A percentile compares a stretch with the other conserved stretches of the same genome.
These are phyloP conservation scores for Saccharomycopsis sp. DNA, from an alignment of 805 yeast species.

Conservation along the genomic window DNA sequence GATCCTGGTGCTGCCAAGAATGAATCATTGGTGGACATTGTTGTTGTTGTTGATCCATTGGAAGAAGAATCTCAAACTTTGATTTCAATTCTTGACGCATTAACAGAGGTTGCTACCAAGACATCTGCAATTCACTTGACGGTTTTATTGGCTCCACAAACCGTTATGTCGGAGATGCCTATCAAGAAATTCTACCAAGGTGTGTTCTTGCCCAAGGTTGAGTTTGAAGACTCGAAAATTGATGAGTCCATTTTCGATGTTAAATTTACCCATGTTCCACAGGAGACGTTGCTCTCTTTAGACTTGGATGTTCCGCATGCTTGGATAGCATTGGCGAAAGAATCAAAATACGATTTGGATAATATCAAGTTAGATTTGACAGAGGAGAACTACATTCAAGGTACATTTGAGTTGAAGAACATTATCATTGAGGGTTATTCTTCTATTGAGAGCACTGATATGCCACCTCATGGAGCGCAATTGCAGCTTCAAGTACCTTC, in stretches of 20 bases:
- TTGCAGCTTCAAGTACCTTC: constrained; percentile 22
- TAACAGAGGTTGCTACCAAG: constrained; percentile 31
- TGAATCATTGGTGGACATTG: constrained; percentile 38
- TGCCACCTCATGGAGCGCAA: constrained; percentile 43
- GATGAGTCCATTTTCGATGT: constrained; percentile 22
- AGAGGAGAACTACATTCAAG: constrained; percentile 29
- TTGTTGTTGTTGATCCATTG: constrained; percentile 62
- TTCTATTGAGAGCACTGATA: constrained; percentile 40
- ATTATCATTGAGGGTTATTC: constrained; percentile 56
- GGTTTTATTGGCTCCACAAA: constrained; percentile 51
- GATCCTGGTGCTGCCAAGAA: constrained; percentile 6
- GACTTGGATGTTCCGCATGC: constrained; percentile 53
- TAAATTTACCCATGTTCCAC: constrained; percentile 41
- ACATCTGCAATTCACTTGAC: constrained; percentile 39
- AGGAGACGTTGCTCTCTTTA: constrained; percentile 41
- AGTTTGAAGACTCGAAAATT: constrained; percentile 25
- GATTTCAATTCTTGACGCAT: constrained; percentile 37
- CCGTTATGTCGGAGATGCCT: constrained; percentile 31
- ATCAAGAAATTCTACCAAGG: constrained; percentile 54
- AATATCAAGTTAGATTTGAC: constrained; percentile 42
- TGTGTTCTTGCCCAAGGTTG: constrained; percentile 30
- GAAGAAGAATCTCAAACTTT: constrained; percentile 59
- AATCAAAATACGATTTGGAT: constrained; percentile 51
- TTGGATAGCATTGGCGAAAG: constrained; percentile 56
- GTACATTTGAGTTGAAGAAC: constrained; percentile 41